Evolutionary conservation across 176 grass and related monocot species (phyloP).

Genomic region (Elymus sibiricus): DNA sequence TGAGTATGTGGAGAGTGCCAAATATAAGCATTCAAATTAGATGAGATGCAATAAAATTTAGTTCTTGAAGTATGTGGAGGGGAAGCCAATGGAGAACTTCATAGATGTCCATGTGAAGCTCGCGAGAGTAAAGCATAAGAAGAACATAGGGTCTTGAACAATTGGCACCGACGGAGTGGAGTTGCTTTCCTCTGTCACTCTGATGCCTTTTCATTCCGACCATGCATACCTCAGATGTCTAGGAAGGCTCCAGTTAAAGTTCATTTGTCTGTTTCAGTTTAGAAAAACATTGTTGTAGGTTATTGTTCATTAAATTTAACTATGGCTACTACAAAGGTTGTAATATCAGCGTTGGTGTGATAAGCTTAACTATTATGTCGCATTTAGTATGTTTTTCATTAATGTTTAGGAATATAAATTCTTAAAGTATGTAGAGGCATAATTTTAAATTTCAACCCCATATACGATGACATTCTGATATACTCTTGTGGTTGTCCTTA

Average conservation of each 20-base stretch:
- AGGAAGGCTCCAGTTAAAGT: constrained; percentile 34
- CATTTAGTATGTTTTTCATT: background rate
- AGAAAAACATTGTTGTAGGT: no score
- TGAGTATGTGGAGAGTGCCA: no score
- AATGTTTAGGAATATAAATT: background rate
- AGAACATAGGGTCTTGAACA: constrained; percentile 20
- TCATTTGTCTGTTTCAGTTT: background rate
- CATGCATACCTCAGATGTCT: no score
- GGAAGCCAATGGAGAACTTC: constrained; percentile 81
- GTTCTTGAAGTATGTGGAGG: constrained; percentile 69
- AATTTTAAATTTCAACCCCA: background rate
- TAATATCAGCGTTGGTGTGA: no score
- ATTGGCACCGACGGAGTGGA: constrained; percentile 16
- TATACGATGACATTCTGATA: no score
- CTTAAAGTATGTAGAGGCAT: background rate
- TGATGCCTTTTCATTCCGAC: no score
- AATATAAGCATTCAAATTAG: constrained; percentile 51
- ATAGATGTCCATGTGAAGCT: constrained; percentile 77
- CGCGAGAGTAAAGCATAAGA: constrained; percentile 52
- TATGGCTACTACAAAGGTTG: no score
- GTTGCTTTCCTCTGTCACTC: no score
- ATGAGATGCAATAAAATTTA: constrained; percentile 72
- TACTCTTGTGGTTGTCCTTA: no score
- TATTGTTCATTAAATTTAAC: no score
- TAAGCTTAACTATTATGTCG: no score